These are phyloP conservation scores for Citrullus amarus DNA, from an alignment of 306 rosid species.

Conservation along the genomic window DNA sequence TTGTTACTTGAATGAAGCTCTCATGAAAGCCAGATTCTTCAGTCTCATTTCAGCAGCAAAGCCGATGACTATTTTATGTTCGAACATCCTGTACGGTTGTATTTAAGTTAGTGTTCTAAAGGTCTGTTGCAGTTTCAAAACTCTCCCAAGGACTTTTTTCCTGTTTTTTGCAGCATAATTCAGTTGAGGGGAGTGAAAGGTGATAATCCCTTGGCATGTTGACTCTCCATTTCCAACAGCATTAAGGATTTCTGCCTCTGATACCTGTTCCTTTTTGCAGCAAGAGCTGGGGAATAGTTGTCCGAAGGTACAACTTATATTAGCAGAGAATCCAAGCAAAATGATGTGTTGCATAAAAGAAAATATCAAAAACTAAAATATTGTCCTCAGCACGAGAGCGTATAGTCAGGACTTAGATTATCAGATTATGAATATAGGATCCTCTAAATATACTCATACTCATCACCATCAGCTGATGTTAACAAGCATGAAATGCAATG, in stretches of 20 bases:
- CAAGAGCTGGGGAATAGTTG: slow-evolving; percentile 46
- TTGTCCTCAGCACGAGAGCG: neutral
- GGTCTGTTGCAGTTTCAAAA: neutral
- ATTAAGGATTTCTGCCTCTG: slow-evolving; percentile 82
- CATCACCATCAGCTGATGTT: neutral
- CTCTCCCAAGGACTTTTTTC: neutral
- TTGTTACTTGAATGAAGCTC: neutral
- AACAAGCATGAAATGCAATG: neutral
- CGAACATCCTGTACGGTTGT: neutral
- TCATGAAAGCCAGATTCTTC: neutral
- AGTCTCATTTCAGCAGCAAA: neutral
- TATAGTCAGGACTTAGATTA: neutral
- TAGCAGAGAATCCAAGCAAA: neutral
- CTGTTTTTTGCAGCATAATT: neutral
- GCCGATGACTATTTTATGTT: neutral
- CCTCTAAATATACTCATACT: neutral
- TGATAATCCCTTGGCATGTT: slow-evolving; percentile 78
- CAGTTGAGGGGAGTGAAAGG: slow-evolving; percentile 25
- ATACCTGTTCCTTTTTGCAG: slow-evolving; percentile 78
- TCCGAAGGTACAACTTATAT: neutral
- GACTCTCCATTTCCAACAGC: slow-evolving; percentile 97
- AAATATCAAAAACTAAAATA: neutral
- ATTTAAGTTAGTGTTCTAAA: neutral
- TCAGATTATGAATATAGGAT: neutral
- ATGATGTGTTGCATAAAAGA: neutral